A percentile compares a stretch with the other conserved stretches of the same genome.
Evolutionary conservation across 2,329 filamentous ascomycete genomes (phyloP).

Genomic region (Aplosporella prunicola): DNA sequence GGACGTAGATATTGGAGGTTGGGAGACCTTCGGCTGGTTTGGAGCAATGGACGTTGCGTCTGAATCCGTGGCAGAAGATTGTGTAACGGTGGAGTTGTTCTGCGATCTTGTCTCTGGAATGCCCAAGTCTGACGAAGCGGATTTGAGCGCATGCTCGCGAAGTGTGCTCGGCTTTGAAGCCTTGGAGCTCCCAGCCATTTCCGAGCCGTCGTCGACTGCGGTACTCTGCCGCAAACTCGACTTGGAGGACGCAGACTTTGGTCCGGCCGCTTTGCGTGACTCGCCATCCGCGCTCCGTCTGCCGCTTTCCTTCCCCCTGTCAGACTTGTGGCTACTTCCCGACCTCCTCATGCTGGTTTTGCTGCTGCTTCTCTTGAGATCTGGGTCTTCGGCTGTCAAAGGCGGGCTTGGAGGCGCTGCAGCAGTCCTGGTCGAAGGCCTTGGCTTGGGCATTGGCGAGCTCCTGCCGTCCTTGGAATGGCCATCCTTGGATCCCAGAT

Average conservation of each 20-base stretch:
- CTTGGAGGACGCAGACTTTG: constrained; percentile 31
- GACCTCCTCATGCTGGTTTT: constrained; percentile 34
- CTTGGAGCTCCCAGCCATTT: constrained; percentile 34
- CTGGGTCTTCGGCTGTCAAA: constrained; percentile 34
- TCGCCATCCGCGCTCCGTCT: constrained; percentile 31
- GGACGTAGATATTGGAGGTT: constrained; percentile 22
- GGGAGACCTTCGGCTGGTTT: constrained; percentile 23
- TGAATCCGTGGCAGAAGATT: constrained; percentile 34
- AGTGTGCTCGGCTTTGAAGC: constrained; percentile 32
- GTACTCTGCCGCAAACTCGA: constrained; percentile 35
- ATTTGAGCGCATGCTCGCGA: constrained; percentile 15
- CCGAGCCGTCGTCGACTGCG: constrained; percentile 26
- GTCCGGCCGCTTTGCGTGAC: constrained; percentile 25
- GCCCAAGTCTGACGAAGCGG: constrained; percentile 1
- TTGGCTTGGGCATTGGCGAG: constrained; percentile 18
- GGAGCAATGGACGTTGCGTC: constrained; percentile 37
- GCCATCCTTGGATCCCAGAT: constrained; percentile 28
- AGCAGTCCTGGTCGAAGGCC: constrained; percentile 20
- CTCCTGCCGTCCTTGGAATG: constrained; percentile 20
- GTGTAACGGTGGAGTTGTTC: constrained; percentile 31
- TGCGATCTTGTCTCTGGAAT: constrained; percentile 23
- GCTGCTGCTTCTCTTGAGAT: constrained; percentile 36
- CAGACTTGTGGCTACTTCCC: constrained; percentile 24
- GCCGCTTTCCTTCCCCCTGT: constrained; percentile 30
- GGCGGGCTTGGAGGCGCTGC: constrained; percentile 40